Base-by-base conservation (phyloP, 495 filamentous ascomycete genomes). In the Aspergillus steynii region DNA sequence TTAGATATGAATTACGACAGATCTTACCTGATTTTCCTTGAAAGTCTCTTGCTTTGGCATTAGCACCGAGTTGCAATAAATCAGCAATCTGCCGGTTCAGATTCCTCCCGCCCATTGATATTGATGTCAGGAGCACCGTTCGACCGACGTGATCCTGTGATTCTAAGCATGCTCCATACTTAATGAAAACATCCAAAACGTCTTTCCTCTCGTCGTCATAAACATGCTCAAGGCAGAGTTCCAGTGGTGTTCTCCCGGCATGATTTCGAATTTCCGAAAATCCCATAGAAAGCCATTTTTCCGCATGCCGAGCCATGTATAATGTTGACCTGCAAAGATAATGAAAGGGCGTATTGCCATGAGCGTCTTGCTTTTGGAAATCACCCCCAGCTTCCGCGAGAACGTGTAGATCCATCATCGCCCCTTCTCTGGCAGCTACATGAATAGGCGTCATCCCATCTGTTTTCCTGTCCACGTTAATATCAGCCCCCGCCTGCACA, bases 401-500 rank as follows among this genome's bases (percentile, higher is more conserved):
- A 12, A 42, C 9, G 7, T 10, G 3, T 10, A 12, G 10, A 42
- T 42, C 12, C 4, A 42, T 2, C 12, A 14, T 3, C 12, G 9
- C 3, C 1, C 12, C 3, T 12, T 42, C 37, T 2, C 14, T 2
- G 37, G 37, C 37, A 14, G 37, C 37, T 42, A 42, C 14, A 14
- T 42, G 37, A 15, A 42, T 2, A 3, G 37, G 37, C 3, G 37
- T 42, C 37, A 14, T 42, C 12, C 37, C 37, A 42, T 42, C 37
- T 14, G 37, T 14, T 14, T 42, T 42, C 12, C 37, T 12, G 12
- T 1, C 37, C 9, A 15, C 37, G 27, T 61, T 56, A 42, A 61
- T 61, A 49, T 61, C 59, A 14, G 45, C 46, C 9, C 59, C 59
- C 2, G 59, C 52, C 5, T 45, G 37, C 20, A 61, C 53, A n/a